Conservation (phyloP, 768 basidiomycete genomes). For the Suillus clintonianus region DNA sequence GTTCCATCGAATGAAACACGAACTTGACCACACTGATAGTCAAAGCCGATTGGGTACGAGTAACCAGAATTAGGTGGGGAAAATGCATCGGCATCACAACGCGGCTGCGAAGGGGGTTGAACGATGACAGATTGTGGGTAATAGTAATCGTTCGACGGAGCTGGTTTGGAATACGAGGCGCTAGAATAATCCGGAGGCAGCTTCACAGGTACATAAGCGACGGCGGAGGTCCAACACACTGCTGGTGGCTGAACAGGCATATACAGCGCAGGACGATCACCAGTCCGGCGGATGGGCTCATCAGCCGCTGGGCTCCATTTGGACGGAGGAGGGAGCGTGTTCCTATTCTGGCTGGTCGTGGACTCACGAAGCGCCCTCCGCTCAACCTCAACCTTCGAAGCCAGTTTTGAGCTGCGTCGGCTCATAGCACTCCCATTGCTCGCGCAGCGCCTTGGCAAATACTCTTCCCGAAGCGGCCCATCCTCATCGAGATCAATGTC, state of each 20-base stretch:
- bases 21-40: slow-evolving; percentile 50
- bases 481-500: slow-evolving; percentile 85
- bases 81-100: slow-evolving; percentile 52
- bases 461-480: slow-evolving; percentile 80
- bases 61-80: slow-evolving; percentile 51
- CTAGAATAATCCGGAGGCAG: slow-evolving; percentile 13
- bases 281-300: slow-evolving; percentile 65
- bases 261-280: slow-evolving; percentile 59
- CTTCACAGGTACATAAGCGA: slow-evolving; percentile 24
- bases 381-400: neutral
- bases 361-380: slow-evolving; percentile 1
- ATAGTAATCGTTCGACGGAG: slow-evolving; percentile 1
- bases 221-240: slow-evolving; percentile 24
- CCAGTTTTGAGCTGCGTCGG: neutral
- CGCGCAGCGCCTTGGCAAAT: slow-evolving; percentile 67
- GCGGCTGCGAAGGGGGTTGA: slow-evolving; percentile 60
- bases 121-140: slow-evolving; percentile 30
- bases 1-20: slow-evolving; percentile 46
- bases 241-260: slow-evolving; percentile 59
- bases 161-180: slow-evolving; percentile 25
- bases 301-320: slow-evolving; percentile 84
- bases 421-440: slow-evolving; percentile 17
- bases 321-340: slow-evolving; percentile 66
- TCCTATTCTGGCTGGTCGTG: slow-evolving; percentile 20
- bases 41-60: slow-evolving; percentile 59